Percentiles rank a stretch among this genome's conserved stretches.
Conservation (phyloP, 202 grass and related monocot species). For the Zizania palustris region DNA sequence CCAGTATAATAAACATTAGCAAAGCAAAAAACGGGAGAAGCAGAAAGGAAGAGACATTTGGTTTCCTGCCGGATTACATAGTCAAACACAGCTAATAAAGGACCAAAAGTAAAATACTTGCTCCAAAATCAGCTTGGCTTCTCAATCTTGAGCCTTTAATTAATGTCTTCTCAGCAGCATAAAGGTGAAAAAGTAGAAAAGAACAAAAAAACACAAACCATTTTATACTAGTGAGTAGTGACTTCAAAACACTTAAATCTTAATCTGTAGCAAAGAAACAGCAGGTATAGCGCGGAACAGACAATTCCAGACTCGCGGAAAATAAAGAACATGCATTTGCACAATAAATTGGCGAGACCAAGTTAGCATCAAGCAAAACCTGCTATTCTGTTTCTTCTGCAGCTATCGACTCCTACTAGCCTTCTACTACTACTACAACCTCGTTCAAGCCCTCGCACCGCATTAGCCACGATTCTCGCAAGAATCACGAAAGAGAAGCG, state of each 20-base stretch:
- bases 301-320: neutral
- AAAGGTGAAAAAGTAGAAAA: neutral
- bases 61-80: constrained; percentile 25
- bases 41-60: neutral
- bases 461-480: neutral
- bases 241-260: neutral
- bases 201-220: constrained; percentile 30
- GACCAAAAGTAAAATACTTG: constrained; percentile 11
- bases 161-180: constrained; percentile 12
- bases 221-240: neutral
- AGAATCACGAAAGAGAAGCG: neutral
- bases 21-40: constrained; percentile 27
- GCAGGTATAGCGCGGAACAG: neutral
- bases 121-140: neutral
- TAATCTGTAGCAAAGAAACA: constrained; percentile 1
- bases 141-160: neutral
- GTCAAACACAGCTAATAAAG: neutral
- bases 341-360: neutral
- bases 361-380: neutral
- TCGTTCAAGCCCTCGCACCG: too few species aligned
- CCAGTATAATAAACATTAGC: constrained; percentile 10
- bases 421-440: too few species aligned
- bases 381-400: constrained; percentile 7
- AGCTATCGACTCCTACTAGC: neutral
- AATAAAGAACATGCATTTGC: neutral